Base-by-base conservation (phyloP, 1,284 basidiomycete species). In the Cryptococcus neoformans region DNA sequence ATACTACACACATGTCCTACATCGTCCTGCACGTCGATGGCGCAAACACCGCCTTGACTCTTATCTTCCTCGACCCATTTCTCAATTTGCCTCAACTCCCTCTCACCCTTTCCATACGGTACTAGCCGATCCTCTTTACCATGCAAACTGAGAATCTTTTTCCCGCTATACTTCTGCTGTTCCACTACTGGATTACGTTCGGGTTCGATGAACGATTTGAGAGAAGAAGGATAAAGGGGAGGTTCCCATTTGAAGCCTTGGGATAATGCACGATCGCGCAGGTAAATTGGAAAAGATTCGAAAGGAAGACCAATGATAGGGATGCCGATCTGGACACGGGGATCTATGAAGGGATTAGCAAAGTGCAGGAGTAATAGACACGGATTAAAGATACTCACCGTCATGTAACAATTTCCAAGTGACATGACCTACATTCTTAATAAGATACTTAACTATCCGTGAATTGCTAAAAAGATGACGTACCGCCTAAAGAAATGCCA, bases 241-340 rank as follows among this genome's bases (percentile, higher is more conserved):
- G 85, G 79, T 10, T 67, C 78, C 52, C 84, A 78, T 0, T 79
- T 63, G 7, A 88, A 52, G n/a, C 16, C 16, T 62, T 76, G 58
- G 34, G 54, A 45, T 12, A 73, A 63, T 2, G 89, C 88, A 28
- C 89, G 84, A 14, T 80, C 78, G 11, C 79, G 74, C 62, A 91
- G 66, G 57, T 69, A 71, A 6, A 62, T 83, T 1, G 88, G 80
- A 37, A 80, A 78, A 35, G 82, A 70, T 65, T 85, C 89, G 76
- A 91, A 87, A 0, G 91, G 89, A 59, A 89, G 90, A 38, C 89
- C 90, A 59, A 83, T 82, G 63, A 83, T 80, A 4, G 90, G 87
- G 35, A 92, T 85, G 0, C 86, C 89, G 49, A 89, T 79, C 42
- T 73, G 81, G 55, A 93, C 78, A 28, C 87, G 81, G 8, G 86